Percentiles rank a stretch among this genome's conserved stretches.
Evolutionary conservation across 257 asterid species (phyloP).

Genomic region (Capsicum baccatum): DNA sequence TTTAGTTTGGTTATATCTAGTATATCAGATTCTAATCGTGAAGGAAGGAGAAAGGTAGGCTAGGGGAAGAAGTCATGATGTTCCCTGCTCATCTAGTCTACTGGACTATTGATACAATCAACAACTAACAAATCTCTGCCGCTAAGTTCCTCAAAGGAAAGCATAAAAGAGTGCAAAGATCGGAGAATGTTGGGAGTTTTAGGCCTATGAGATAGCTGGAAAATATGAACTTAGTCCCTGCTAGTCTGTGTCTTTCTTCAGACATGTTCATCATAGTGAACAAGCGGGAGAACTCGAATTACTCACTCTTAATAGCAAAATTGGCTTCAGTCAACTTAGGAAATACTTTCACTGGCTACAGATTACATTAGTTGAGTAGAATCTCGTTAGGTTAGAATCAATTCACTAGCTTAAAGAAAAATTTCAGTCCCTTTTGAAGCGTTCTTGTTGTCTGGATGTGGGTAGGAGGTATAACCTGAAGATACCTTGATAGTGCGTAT

Average conservation of each 20-base stretch:
- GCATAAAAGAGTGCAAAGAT: slow-evolving; percentile 11
- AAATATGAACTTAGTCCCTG: background rate
- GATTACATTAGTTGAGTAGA: background rate
- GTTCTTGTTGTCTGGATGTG: background rate
- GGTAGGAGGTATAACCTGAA: background rate
- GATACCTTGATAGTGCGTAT: background rate
- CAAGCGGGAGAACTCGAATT: background rate
- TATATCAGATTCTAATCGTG: background rate
- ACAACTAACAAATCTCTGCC: background rate
- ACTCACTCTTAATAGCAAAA: background rate
- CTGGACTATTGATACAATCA: background rate
- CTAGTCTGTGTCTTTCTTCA: background rate
- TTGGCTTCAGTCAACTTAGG: background rate
- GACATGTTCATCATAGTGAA: background rate
- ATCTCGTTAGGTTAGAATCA: slow-evolving; percentile 2
- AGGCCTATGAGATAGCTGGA: background rate
- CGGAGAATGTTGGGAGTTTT: background rate
- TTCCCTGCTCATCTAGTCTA: background rate
- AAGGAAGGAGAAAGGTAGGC: slow-evolving; percentile 4
- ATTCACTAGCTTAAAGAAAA: slow-evolving; percentile 1
- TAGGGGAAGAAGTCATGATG: slow-evolving; percentile 14
- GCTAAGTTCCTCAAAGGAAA: background rate
- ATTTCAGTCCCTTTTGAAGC: background rate
- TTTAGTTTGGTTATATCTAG: slow-evolving; percentile 15
- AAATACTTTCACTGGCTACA: slow-evolving; percentile 3